Base-by-base conservation (phyloP, 768 basidiomycete species). In the Xerocomus spinulosus region DNA sequence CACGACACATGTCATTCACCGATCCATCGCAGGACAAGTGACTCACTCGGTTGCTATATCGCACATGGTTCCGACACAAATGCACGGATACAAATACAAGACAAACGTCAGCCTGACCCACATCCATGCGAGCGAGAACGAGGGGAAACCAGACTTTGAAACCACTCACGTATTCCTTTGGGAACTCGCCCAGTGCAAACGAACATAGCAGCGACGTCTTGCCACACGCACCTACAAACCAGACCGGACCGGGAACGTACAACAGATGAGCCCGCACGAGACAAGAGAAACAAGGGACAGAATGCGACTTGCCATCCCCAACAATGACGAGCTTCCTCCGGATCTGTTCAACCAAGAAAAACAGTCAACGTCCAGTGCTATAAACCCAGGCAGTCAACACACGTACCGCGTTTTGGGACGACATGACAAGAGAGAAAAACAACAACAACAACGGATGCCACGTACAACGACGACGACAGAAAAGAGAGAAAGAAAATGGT, bases 271-370 rank as follows among this genome's bases (percentile, higher is more conserved):
- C 15, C 24, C 26, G 26, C 26, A 10, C n/a, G n/a, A n/a, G 10
- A 28, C 26, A 28, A 25, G 13, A 20, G 30, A 13, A 4, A 20
- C 23, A 18, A 15, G 10, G n/a, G 21, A 15, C 18, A 28, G 21
- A 35, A 7, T 5, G 29, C 40, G 57, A 76, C 83, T 66, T 75
- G 75, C 95, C 95, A 71, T 99, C 95, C 58, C 95, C 95, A 53
- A 97, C 93, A 64, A 93, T 92, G 70, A 95, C 93, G 49, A 97
- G 76, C 73, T 97, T 97, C 61, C 93, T 80, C 59, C 92, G 83
- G 68, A 97, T 89, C 92, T 95, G 41, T 13, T n/a, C 34, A 35
- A 18, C 5, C 34, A 56, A 12, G 30, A 37, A 37, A 21, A 26
- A 20, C 10, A 8, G 44, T 37, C 15, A 30, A 14, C 23, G 23